phyloP scores from a whole-genome alignment of 768 basidiomycete genomes.

The Nidularia pulvinata region DNA sequence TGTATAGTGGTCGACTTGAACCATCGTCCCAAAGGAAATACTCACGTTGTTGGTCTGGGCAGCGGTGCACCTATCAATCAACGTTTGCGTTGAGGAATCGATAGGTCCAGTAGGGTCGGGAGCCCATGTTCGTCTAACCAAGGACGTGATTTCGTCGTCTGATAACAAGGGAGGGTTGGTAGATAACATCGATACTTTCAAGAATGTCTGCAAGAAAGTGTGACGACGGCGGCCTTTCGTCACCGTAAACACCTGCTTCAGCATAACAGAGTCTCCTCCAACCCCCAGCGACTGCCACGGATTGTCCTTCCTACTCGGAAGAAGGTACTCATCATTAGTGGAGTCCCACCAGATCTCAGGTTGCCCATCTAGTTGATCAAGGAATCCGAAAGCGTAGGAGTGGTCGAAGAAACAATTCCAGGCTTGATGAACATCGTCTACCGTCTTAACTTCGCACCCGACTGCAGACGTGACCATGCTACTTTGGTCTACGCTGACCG shows the following conservation, averaged over 20 bases:
- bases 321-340: slow-evolving; percentile 4
- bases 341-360: slow-evolving; percentile 13
- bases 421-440: neutral
- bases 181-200: slow-evolving; percentile 10
- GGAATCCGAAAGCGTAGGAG: slow-evolving; percentile 1
- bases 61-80: slow-evolving; percentile 3
- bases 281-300: slow-evolving; percentile 8
- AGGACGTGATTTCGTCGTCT: slow-evolving; percentile 6
- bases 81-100: neutral
- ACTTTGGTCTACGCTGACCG: slow-evolving; percentile 7
- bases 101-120: slow-evolving; percentile 1
- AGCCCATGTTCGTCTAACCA: slow-evolving; percentile 9
- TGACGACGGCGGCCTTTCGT: slow-evolving; percentile 11
- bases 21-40: slow-evolving; percentile 5
- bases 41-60: slow-evolving; percentile 8
- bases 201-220: slow-evolving; percentile 13
- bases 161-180: neutral
- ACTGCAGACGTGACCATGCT: slow-evolving; percentile 2
- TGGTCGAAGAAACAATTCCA: slow-evolving; percentile 9
- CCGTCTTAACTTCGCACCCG: neutral
- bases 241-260: slow-evolving; percentile 18
- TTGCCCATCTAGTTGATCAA: slow-evolving; percentile 5
- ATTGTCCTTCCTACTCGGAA: slow-evolving; percentile 9
- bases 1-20: slow-evolving; percentile 3
- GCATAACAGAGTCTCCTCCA: slow-evolving; percentile 11